Conservation (phyloP, 2,329 filamentous ascomycete genomes). For the Beauveria australis region DNA sequence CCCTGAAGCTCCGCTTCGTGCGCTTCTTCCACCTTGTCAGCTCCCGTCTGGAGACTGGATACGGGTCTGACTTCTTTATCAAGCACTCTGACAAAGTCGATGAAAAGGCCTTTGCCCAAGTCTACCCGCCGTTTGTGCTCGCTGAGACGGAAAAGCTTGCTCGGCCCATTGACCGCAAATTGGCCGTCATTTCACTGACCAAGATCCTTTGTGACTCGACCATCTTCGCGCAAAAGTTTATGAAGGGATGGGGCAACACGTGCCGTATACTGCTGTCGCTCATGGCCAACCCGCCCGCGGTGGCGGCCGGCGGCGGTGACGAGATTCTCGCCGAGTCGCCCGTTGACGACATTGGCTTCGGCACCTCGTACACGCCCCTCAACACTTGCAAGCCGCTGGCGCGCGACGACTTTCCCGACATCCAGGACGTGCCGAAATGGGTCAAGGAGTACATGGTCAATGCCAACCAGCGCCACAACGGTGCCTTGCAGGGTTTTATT, state of each 20-base stretch:
- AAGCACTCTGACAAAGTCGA: constrained; percentile 75
- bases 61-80: constrained; percentile 90
- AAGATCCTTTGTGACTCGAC: constrained; percentile 84
- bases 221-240: constrained; percentile 72
- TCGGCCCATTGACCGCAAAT: constrained; percentile 83
- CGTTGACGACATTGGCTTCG: constrained; percentile 90
- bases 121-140: constrained; percentile 83
- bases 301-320: constrained; percentile 56
- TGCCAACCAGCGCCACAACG: constrained; percentile 65
- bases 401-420: constrained; percentile 78
- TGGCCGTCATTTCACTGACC: constrained; percentile 84
- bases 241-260: constrained; percentile 86
- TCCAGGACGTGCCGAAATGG: constrained; percentile 77
- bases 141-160: constrained; percentile 83
- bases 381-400: constrained; percentile 75
- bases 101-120: constrained; percentile 66
- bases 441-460: constrained; percentile 69
- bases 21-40: constrained; percentile 92
- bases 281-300: constrained; percentile 73
- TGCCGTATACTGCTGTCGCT: constrained; percentile 84
- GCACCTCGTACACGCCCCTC: constrained; percentile 85
- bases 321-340: constrained; percentile 80
- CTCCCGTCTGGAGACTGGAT: constrained; percentile 67
- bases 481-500: constrained; percentile 63
- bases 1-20: constrained; percentile 77